Evolutionary conservation across 139 green algal species (phyloP).

Genomic region (Ettlia oleoabundans): DNA sequence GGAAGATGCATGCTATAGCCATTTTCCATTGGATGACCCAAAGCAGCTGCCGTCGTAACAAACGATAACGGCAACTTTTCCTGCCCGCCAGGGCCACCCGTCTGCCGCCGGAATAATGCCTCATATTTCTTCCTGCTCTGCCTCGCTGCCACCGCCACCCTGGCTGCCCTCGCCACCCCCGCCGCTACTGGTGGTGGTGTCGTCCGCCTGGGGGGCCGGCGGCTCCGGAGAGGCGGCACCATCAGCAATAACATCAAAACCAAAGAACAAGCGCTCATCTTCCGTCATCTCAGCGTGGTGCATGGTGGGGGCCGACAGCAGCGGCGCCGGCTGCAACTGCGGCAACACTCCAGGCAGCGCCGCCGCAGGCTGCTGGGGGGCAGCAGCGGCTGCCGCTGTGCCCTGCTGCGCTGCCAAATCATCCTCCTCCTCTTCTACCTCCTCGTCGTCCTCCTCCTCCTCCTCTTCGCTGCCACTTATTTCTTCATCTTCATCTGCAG

Average conservation of each 20-base stretch:
- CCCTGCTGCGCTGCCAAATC: neutral
- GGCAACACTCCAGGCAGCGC: neutral
- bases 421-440: constrained; percentile 7
- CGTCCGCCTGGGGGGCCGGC: neutral
- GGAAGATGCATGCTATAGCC: no score
- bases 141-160: constrained; percentile 3
- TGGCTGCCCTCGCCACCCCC: neutral
- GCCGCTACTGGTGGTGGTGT: neutral
- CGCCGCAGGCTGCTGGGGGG: neutral
- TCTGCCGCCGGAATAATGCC: neutral
- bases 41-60: no score
- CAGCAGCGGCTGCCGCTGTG: neutral
- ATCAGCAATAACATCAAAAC: no score
- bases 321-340: neutral
- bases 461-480: no score
- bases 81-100: no score
- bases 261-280: constrained; percentile 19
- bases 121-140: constrained; percentile 5
- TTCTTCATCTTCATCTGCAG: no score
- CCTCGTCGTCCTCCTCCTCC: constrained; percentile 13
- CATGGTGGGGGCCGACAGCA: constrained; percentile 7
- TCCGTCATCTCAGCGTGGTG: neutral
- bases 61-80: neutral
- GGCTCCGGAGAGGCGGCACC: neutral
- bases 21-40: no score